A percentile compares a stretch with the other conserved stretches of the same genome.
phyloP scores from a whole-genome alignment of 768 basidiomycete genomes.

The Amanita rimosa region DNA sequence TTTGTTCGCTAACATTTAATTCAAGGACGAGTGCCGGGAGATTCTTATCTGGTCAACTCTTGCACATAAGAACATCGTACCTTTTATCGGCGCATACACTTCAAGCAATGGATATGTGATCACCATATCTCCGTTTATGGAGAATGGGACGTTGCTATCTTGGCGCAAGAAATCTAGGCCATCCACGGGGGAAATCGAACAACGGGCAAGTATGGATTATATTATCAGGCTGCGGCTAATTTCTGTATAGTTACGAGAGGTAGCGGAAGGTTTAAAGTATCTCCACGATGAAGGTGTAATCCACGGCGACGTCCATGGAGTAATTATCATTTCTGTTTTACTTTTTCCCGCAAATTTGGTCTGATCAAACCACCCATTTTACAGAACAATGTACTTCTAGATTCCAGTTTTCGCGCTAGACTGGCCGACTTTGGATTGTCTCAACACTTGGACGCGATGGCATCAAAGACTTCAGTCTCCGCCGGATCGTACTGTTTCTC shows the following conservation, averaged over 20 bases:
- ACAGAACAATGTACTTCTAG: neutral
- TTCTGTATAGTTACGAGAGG: neutral
- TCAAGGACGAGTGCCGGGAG: neutral
- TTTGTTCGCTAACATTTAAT: neutral
- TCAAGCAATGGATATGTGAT: neutral
- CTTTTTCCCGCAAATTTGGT: neutral
- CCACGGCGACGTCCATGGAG: neutral
- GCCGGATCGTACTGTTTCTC: neutral
- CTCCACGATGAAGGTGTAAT: neutral
- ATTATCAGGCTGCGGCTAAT: neutral
- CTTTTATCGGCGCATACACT: neutral
- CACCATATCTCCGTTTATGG: neutral
- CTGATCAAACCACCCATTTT: neutral
- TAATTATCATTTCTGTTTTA: neutral
- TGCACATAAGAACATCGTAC: neutral
- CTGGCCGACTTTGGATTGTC: constrained; percentile 1
- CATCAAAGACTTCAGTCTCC: neutral
- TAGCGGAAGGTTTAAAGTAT: neutral
- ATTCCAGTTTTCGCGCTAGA: neutral
- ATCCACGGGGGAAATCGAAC: neutral
- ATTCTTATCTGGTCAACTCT: neutral
- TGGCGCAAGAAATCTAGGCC: neutral
- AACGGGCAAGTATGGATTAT: neutral
- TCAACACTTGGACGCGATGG: neutral
- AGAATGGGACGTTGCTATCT: neutral